phyloP scores from a whole-genome alignment of 805 yeast genomes.

The Kodamaea fukazawae region DNA sequence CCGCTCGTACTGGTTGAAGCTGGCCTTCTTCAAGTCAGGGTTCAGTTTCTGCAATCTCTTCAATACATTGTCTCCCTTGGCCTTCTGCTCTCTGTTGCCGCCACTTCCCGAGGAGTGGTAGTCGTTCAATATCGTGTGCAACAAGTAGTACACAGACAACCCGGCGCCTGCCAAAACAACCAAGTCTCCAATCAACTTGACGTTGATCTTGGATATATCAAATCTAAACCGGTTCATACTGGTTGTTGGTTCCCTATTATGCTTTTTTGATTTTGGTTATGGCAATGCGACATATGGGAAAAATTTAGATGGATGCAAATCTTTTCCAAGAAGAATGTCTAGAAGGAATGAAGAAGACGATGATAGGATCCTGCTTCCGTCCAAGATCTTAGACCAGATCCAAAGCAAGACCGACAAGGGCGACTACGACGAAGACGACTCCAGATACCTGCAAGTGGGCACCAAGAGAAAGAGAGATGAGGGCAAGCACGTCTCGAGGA shows the following conservation, averaged over 20 bases:
- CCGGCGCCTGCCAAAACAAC: conserved; percentile 57
- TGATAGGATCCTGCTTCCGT: conserved; percentile 49
- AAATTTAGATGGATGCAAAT: conserved; percentile 7
- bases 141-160: conserved; percentile 63
- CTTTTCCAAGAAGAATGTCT: neutral
- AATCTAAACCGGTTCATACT: conserved; percentile 33
- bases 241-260: neutral
- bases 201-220: conserved; percentile 38
- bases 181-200: conserved; percentile 41
- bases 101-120: conserved; percentile 11
- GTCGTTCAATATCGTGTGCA: conserved; percentile 41
- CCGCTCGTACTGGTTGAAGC: conserved; percentile 71
- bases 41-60: conserved; percentile 41
- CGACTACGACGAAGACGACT: conserved; percentile 39
- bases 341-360: conserved; percentile 13
- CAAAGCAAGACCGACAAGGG: conserved; percentile 40
- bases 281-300: neutral
- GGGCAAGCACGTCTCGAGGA: conserved; percentile 31
- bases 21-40: conserved; percentile 55
- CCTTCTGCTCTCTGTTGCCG: conserved; percentile 58
- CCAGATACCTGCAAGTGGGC: conserved; percentile 21
- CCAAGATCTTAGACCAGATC: conserved; percentile 51
- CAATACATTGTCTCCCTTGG: conserved; percentile 48
- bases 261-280: neutral
- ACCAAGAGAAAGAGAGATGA: conserved; percentile 35